Percentiles rank a stretch among this genome's conserved stretches.
Evolutionary conservation across 257 asterid genomes (phyloP).

Genomic region (Lycium ferocissimum): DNA sequence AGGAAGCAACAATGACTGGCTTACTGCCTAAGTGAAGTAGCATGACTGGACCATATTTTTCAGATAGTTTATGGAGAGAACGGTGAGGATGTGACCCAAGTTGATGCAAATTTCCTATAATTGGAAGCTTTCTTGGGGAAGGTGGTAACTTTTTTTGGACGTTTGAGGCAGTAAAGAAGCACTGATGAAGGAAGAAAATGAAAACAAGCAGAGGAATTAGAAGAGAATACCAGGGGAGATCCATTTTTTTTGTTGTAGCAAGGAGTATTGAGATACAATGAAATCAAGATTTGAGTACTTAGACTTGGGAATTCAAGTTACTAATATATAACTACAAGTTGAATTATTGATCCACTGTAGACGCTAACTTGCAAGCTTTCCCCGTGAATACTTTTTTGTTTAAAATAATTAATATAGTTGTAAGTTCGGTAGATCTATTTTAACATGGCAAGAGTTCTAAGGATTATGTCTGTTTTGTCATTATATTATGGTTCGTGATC

Average conservation of each 20-base stretch:
- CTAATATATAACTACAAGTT: background rate
- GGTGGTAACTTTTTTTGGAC: slow-evolving; percentile 35
- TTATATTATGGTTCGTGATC: background rate
- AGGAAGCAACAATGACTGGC: slow-evolving; percentile 53
- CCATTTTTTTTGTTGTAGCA: background rate
- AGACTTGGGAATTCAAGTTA: background rate
- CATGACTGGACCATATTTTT: slow-evolving; percentile 48
- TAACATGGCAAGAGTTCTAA: background rate
- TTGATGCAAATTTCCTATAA: slow-evolving; percentile 54
- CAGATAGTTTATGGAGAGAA: slow-evolving; percentile 45
- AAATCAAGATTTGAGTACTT: background rate
- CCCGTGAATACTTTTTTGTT: too few species aligned
- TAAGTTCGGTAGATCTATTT: background rate
- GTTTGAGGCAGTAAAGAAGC: slow-evolving; percentile 9
- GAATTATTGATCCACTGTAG: too few species aligned
- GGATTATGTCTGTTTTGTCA: background rate
- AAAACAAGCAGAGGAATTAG: background rate
- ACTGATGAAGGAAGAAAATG: slow-evolving; percentile 9
- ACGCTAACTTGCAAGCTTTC: too few species aligned
- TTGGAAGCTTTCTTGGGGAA: slow-evolving; percentile 55
- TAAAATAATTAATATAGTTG: background rate
- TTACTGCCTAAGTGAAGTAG: slow-evolving; percentile 38
- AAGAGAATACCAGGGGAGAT: background rate
- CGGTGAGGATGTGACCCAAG: slow-evolving; percentile 51
- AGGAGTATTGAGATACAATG: background rate